Evolutionary conservation across 1,139 yeast species (phyloP).

Genomic region (Yamadazyma membranifaciens): DNA sequence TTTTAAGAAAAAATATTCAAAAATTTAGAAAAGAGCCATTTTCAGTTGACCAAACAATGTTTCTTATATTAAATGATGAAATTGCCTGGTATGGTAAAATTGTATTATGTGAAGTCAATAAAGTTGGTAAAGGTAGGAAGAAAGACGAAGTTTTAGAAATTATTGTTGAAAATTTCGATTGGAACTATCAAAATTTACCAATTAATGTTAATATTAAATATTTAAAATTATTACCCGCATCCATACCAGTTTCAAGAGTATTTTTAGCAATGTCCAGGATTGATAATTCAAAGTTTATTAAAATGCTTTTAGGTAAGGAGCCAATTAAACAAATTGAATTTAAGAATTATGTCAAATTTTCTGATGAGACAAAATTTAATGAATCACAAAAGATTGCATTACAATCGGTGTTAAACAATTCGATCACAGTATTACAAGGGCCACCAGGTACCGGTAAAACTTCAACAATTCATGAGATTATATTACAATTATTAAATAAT

Average conservation of each 20-base stretch:
- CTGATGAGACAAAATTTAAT: conserved; percentile 46
- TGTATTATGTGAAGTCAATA: conserved; percentile 44
- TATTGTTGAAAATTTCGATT: conserved; percentile 51
- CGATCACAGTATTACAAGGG: conserved; percentile 64
- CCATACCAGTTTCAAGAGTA: conserved; percentile 61
- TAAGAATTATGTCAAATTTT: conserved; percentile 50
- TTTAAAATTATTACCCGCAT: conserved; percentile 57
- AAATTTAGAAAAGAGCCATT: conserved; percentile 48
- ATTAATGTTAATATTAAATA: conserved; percentile 31
- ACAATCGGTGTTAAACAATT: conserved; percentile 66
- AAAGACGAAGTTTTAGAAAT: conserved; percentile 34
- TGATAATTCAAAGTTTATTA: conserved; percentile 54
- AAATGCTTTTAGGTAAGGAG: conserved; percentile 59
- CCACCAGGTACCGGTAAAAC: conserved; percentile 75
- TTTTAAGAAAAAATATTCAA: conserved; percentile 42
- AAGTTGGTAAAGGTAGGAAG: conserved; percentile 17
- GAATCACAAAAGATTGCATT: conserved; percentile 67
- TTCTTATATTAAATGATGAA: conserved; percentile 39
- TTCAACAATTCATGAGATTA: conserved; percentile 63
- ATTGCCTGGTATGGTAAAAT: conserved; percentile 43
- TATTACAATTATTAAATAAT: conserved; percentile 56
- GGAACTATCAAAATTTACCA: conserved; percentile 59
- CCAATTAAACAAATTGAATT: conserved; percentile 60
- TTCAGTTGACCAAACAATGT: conserved; percentile 44
- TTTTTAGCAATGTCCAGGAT: conserved; percentile 63